Conservation (phyloP, 352 stramenopile genomes). For the Phytopythium helicoides region DNA sequence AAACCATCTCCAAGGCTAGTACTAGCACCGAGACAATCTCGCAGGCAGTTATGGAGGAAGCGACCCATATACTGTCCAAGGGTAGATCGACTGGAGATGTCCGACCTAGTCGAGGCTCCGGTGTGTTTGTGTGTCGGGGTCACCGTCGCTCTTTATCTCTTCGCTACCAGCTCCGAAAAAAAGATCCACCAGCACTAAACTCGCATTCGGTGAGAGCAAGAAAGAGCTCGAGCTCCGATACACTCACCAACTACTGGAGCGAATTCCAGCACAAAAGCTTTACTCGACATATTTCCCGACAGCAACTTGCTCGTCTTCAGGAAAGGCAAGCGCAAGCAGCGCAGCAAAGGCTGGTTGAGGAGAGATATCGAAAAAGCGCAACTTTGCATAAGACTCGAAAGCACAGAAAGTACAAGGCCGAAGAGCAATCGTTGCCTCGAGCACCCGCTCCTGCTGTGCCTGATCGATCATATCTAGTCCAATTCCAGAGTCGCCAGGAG, state of each 20-base stretch:
- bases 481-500: constrained; percentile 14
- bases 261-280: constrained; percentile 57
- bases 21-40: too few species aligned
- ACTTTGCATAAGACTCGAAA: constrained; percentile 1
- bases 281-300: constrained; percentile 49
- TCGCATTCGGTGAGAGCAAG: too few species aligned
- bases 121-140: too few species aligned
- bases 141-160: too few species aligned
- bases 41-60: too few species aligned
- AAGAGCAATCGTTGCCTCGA: background rate
- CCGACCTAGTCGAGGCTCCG: too few species aligned
- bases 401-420: background rate
- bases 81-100: too few species aligned
- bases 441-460: background rate
- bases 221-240: background rate
- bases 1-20: too few species aligned
- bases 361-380: constrained; percentile 18
- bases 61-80: too few species aligned
- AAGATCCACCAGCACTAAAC: too few species aligned
- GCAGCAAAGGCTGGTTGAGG: constrained; percentile 17
- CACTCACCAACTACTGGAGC: constrained; percentile 22
- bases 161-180: too few species aligned
- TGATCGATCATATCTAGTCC: constrained; percentile 22
- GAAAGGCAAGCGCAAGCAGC: constrained; percentile 18
- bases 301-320: constrained; percentile 35